Percentiles rank a stretch among this genome's conserved stretches.
These are phyloP conservation scores for Gnomoniopsis sp. DNA, from an alignment of 2,329 filamentous ascomycete species.

Conservation along the genomic window DNA sequence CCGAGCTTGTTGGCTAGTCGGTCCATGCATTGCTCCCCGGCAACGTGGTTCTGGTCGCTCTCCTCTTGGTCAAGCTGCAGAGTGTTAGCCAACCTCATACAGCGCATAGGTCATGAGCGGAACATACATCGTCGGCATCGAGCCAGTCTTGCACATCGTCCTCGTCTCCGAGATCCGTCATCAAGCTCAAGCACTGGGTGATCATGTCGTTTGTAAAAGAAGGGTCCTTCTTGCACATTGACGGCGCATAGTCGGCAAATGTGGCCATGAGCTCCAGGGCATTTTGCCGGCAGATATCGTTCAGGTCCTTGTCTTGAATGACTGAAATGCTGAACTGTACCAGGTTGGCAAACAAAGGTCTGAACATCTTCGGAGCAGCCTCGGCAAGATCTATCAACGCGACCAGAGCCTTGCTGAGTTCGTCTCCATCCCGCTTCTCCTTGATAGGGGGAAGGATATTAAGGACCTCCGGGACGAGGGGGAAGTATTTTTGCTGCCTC, in stretches of 20 bases:
- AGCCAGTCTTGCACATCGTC: conserved; percentile 96
- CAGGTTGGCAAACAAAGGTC: conserved; percentile 84
- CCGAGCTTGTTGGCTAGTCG: conserved; percentile 95
- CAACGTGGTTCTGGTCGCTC: conserved; percentile 95
- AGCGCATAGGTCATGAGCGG: background rate
- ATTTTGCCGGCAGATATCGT: conserved; percentile 87
- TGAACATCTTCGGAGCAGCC: conserved; percentile 96
- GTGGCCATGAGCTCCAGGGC: conserved; percentile 96
- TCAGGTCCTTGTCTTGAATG: conserved; percentile 92
- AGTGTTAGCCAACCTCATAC: conserved; percentile 24
- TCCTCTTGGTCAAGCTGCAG: conserved; percentile 83
- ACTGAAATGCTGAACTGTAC: conserved; percentile 92
- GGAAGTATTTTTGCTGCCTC: conserved; percentile 81
- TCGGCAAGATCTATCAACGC: conserved; percentile 93
- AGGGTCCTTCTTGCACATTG: conserved; percentile 92
- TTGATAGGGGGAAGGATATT: conserved; percentile 95
- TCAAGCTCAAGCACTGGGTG: conserved; percentile 92
- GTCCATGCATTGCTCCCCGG: conserved; percentile 98
- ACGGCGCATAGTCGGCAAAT: conserved; percentile 90
- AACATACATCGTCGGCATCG: conserved; percentile 77
- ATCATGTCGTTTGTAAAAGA: conserved; percentile 96
- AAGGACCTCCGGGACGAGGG: conserved; percentile 83
- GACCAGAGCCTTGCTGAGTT: conserved; percentile 84
- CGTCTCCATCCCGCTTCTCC: conserved; percentile 83
- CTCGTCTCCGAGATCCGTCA: conserved; percentile 94